Evolutionary conservation across 495 filamentous ascomycete genomes (phyloP).

Genomic region (Penicillium cosmopolitanum): DNA sequence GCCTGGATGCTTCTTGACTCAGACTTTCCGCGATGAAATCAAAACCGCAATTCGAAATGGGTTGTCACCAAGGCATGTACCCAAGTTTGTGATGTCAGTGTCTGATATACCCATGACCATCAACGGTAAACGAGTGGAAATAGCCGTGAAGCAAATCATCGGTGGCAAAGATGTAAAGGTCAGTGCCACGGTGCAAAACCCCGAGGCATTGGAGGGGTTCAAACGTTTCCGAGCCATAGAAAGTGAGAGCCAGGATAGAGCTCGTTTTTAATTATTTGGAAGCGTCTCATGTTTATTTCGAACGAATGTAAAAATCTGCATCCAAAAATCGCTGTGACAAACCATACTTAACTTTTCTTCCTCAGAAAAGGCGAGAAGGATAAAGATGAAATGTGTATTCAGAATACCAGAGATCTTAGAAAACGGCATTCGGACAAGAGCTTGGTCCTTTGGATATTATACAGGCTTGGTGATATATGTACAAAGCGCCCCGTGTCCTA

Average conservation of each 20-base stretch:
- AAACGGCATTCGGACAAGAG: not conserved
- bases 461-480: not conserved
- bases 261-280: not conserved
- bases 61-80: not conserved
- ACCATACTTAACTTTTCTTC: too few species aligned
- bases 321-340: too few species aligned
- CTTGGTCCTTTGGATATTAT: not conserved
- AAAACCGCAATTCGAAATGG: not conserved
- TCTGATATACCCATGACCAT: not conserved
- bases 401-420: too few species aligned
- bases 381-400: too few species aligned
- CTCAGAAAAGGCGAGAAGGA: too few species aligned
- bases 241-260: not conserved
- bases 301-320: too few species aligned
- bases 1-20: not conserved
- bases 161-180: not conserved
- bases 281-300: too few species aligned
- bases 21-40: not conserved
- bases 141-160: not conserved
- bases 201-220: not conserved
- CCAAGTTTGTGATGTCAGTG: not conserved
- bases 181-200: not conserved
- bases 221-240: not conserved
- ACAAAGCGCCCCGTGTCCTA: not conserved
- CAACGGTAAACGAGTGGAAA: slow-evolving; percentile 1